These are phyloP conservation scores for Wickerhamia fluorescens DNA, from an alignment of 805 yeast species.

Conservation along the genomic window DNA sequence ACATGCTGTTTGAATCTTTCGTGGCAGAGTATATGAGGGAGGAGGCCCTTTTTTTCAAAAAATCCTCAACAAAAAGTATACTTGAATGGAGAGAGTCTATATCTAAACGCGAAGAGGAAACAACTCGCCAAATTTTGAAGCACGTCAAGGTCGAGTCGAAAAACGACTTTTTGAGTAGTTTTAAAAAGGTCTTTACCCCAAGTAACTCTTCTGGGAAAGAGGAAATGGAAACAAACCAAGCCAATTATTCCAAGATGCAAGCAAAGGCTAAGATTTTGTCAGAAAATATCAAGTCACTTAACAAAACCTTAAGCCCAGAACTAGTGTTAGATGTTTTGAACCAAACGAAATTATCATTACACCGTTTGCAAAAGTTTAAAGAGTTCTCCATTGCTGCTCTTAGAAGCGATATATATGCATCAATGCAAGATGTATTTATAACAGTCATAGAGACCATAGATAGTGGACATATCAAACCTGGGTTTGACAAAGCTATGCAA, in stretches of 20 bases:
- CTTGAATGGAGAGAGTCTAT: slow-evolving; percentile 28
- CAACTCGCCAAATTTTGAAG: slow-evolving; percentile 41
- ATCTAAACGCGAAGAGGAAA: slow-evolving; percentile 40
- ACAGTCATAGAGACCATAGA: slow-evolving; percentile 58
- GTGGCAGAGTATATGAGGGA: slow-evolving; percentile 34
- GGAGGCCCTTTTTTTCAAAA: slow-evolving; percentile 23
- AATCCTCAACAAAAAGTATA: slow-evolving; percentile 17
- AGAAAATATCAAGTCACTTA: slow-evolving; percentile 68
- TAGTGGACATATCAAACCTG: slow-evolving; percentile 69
- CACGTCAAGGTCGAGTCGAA: slow-evolving; percentile 41
- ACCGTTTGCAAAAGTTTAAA: slow-evolving; percentile 39
- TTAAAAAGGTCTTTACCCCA: slow-evolving; percentile 18
- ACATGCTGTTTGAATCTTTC: slow-evolving; percentile 35
- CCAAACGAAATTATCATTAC: slow-evolving; percentile 58
- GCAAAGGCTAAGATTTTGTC: slow-evolving; percentile 75
- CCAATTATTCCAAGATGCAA: slow-evolving; percentile 56
- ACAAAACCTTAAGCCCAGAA: slow-evolving; percentile 73
- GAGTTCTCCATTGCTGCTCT: slow-evolving; percentile 28
- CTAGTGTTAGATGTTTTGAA: slow-evolving; percentile 66
- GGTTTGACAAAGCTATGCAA: slow-evolving; percentile 73
- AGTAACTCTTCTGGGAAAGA: slow-evolving; percentile 5
- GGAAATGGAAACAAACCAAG: slow-evolving; percentile 3
- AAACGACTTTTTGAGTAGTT: slow-evolving; percentile 18
- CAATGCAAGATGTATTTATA: slow-evolving; percentile 59
- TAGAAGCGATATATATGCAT: slow-evolving; percentile 26